Percentiles rank a stretch among this genome's conserved stretches.
phyloP scores from a whole-genome alignment of 2,329 filamentous ascomycete species.

The Botrytis elliptica region DNA sequence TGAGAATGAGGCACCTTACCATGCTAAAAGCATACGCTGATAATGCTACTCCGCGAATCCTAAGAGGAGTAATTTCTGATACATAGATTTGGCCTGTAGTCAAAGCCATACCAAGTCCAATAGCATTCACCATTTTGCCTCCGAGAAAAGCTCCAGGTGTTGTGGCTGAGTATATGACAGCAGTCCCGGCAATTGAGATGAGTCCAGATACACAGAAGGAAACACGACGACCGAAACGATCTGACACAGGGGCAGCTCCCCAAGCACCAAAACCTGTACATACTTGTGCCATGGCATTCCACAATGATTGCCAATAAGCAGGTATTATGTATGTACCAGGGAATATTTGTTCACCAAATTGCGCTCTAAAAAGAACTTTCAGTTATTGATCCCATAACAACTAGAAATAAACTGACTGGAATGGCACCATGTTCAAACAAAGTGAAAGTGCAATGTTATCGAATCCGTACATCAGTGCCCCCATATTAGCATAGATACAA shows the following conservation, averaged over 20 bases:
- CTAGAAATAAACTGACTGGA: not conserved
- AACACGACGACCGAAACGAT: not conserved
- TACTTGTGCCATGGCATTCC: conserved; percentile 8
- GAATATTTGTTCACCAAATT: not conserved
- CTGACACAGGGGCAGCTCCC: conserved; percentile 8
- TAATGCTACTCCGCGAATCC: conserved; percentile 13
- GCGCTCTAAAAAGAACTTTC: not conserved
- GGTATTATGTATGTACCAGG: not conserved
- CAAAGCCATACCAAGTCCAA: conserved; percentile 11
- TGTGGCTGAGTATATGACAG: not conserved
- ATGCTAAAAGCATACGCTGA: conserved; percentile 10
- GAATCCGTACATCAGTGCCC: conserved; percentile 7
- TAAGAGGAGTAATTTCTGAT: conserved; percentile 5
- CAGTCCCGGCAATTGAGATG: not conserved
- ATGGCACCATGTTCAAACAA: conserved; percentile 3
- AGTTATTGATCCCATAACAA: not conserved
- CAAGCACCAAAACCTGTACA: conserved; percentile 13
- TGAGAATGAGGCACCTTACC: not conserved
- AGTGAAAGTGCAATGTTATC: conserved; percentile 7
- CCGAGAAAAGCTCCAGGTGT: not conserved
- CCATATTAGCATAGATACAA: conserved; percentile 14
- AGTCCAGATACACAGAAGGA: not conserved
- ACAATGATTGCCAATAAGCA: conserved; percentile 12
- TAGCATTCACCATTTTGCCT: not conserved
- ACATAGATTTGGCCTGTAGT: conserved; percentile 13